Percentiles rank a stretch among this genome's conserved stretches.
Conservation (phyloP, 2,329 filamentous ascomycete genomes). For the Aureobasidium vineae region DNA sequence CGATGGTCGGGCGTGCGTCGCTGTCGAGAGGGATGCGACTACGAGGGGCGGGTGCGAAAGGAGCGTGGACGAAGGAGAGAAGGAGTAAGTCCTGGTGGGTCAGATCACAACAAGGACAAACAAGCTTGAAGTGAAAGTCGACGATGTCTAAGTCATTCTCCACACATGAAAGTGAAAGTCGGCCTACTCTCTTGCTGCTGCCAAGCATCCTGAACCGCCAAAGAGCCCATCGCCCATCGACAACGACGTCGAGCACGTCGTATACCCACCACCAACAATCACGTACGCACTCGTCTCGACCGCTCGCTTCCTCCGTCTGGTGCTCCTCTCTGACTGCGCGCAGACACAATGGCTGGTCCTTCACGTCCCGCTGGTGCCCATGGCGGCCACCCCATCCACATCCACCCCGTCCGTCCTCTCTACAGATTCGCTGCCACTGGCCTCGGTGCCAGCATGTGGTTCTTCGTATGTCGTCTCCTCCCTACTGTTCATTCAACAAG, state of each 20-base stretch:
- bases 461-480: conserved; percentile 70
- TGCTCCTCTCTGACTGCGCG: background rate
- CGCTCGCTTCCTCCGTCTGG: background rate
- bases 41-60: background rate
- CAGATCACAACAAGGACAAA: background rate
- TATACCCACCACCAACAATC: background rate
- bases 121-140: background rate
- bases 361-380: conserved; percentile 38
- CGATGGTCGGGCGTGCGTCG: background rate
- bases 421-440: conserved; percentile 86
- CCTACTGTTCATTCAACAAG: background rate
- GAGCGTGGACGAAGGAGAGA: background rate
- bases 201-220: background rate
- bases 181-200: background rate
- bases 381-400: conserved; percentile 53
- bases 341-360: conserved; percentile 26
- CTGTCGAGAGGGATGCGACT: background rate
- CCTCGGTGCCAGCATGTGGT: conserved; percentile 97
- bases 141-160: background rate
- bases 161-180: background rate
- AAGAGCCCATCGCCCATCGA: background rate
- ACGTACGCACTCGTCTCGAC: background rate
- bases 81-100: background rate
- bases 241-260: background rate
- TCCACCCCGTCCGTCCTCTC: conserved; percentile 63